Conservation (phyloP, 2,329 filamentous ascomycete genomes). For the Exserohilum turcica region DNA sequence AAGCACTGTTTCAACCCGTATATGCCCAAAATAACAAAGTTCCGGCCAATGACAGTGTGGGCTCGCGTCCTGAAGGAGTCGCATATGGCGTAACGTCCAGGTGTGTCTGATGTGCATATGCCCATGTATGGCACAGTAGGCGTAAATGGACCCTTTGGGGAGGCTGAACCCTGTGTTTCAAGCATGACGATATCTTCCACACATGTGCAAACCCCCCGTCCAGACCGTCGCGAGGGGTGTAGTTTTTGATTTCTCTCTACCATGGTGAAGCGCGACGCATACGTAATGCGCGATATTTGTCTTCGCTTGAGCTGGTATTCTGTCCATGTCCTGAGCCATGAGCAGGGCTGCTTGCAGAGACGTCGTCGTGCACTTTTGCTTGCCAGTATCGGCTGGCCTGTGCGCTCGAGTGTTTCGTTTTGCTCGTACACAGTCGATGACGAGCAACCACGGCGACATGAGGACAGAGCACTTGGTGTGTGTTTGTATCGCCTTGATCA, state of each 20-base stretch:
- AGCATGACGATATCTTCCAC: background rate
- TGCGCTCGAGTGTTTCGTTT: background rate
- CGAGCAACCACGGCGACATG: background rate
- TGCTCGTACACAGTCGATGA: background rate
- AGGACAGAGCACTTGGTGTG: background rate
- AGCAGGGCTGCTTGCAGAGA: background rate
- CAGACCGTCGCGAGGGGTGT: background rate
- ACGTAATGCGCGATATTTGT: background rate
- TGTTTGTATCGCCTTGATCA: conserved; percentile 1
- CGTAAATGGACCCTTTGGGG: background rate
- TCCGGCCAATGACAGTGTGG: too few species aligned
- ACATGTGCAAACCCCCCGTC: background rate
- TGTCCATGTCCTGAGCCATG: background rate
- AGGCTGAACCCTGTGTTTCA: too few species aligned
- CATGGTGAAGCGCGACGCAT: background rate
- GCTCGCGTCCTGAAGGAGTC: too few species aligned
- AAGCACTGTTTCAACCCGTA: too few species aligned
- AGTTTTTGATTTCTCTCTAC: background rate
- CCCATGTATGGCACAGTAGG: background rate
- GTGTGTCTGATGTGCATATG: background rate
- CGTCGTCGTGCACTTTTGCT: background rate
- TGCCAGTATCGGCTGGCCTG: background rate
- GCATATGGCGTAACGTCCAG: background rate
- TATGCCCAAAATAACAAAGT: too few species aligned
- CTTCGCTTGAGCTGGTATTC: background rate